Evolutionary conservation across 225 moss, liverwort and hornwort species (phyloP).

Genomic region (Lunularia cruciata): DNA sequence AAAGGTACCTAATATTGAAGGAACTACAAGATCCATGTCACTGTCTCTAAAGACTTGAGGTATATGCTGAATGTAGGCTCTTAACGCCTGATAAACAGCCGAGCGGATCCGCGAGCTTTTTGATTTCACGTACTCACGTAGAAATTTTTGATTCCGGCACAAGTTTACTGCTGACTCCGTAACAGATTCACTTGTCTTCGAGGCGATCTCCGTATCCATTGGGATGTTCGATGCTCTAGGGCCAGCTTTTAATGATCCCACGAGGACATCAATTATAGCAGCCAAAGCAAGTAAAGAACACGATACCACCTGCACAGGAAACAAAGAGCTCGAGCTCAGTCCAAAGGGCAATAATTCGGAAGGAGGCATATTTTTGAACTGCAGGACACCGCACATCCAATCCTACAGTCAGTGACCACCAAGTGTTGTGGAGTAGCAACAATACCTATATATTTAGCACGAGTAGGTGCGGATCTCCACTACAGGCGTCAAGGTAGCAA

Average conservation of each 20-base stretch:
- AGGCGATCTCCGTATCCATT: conserved; percentile 37
- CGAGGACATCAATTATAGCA: conserved; percentile 85
- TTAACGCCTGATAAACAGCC: conserved; percentile 77
- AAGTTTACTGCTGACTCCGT: conserved; percentile 65
- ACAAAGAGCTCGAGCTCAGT: background rate
- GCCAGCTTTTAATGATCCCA: conserved; percentile 62
- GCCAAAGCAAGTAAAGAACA: conserved; percentile 94
- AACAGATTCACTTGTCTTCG: conserved; percentile 43
- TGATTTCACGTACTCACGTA: conserved; percentile 63
- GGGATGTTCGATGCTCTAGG: conserved; percentile 40
- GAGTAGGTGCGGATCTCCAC: no score
- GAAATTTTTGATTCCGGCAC: conserved; percentile 60
- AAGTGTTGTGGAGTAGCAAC: no score
- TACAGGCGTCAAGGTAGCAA: no score
- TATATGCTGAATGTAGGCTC: conserved; percentile 79
- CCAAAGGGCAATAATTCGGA: background rate
- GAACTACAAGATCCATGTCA: conserved; percentile 66
- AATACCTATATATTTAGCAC: no score
- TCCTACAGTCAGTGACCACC: no score
- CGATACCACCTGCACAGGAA: conserved; percentile 75
- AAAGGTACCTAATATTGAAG: conserved; percentile 70
- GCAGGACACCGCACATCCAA: no score
- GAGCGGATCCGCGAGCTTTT: conserved; percentile 83
- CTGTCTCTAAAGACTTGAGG: conserved; percentile 69
- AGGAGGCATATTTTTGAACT: no score